Evolutionary conservation across 768 basidiomycete genomes (phyloP).

Genomic region (Dioszegia hungarica): DNA sequence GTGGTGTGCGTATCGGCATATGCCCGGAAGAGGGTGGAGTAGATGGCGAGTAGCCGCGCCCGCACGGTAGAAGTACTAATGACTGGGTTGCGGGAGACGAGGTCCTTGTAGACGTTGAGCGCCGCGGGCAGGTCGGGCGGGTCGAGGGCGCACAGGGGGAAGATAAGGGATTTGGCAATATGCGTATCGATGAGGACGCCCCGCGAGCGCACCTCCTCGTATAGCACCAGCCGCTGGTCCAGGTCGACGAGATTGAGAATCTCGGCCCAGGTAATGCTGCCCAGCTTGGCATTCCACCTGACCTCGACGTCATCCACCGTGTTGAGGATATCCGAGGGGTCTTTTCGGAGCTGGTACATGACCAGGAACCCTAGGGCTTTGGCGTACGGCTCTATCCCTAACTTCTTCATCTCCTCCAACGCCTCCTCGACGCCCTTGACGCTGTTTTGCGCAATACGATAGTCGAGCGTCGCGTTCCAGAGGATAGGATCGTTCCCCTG

Average conservation of each 20-base stretch:
- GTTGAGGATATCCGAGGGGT: constrained; percentile 10
- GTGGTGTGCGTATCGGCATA: neutral
- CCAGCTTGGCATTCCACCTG: neutral
- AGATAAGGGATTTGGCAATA: constrained; percentile 20
- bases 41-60: constrained; percentile 3
- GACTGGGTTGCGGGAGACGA: neutral
- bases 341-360: neutral
- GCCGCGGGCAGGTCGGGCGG: constrained; percentile 9
- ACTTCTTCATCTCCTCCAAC: constrained; percentile 13
- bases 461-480: constrained; percentile 26
- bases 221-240: constrained; percentile 9
- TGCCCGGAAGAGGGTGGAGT: constrained; percentile 31
- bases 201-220: constrained; percentile 11
- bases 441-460: constrained; percentile 11
- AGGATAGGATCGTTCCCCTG: neutral
- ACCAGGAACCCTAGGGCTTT: constrained; percentile 11
- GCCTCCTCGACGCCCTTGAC: constrained; percentile 1
- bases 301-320: constrained; percentile 15
- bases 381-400: constrained; percentile 10
- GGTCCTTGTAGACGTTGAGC: constrained; percentile 22
- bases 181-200: constrained; percentile 13
- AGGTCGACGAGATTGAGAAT: constrained; percentile 9
- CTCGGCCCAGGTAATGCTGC: constrained; percentile 18
- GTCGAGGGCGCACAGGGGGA: constrained; percentile 15
- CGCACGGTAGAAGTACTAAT: neutral